phyloP scores from a whole-genome alignment of 208 protist genomes.

The Tritrichomonas foetus region DNA sequence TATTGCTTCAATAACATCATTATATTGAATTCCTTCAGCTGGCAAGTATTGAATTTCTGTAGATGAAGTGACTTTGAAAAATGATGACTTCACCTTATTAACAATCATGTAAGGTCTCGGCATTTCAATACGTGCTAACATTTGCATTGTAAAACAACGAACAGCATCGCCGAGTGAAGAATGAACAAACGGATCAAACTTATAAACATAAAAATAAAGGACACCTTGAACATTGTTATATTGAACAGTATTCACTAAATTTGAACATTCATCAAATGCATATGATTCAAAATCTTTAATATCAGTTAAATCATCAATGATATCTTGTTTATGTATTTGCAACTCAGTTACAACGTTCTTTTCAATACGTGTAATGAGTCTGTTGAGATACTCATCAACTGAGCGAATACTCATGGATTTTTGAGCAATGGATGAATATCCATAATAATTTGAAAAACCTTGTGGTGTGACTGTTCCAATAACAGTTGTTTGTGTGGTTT shows the following conservation, averaged over 20 bases:
- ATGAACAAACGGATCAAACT: neutral
- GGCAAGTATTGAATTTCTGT: neutral
- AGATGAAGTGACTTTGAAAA: neutral
- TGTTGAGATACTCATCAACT: neutral
- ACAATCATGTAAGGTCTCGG: neutral
- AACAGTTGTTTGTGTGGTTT: neutral
- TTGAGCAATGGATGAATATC: neutral
- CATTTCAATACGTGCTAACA: neutral
- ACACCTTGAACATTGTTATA: neutral
- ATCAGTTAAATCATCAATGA: neutral
- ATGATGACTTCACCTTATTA: neutral
- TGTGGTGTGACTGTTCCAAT: neutral
- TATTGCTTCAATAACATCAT: neutral
- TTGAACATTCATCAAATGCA: neutral
- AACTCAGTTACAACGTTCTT: no score
- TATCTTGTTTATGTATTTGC: neutral
- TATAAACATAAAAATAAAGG: neutral
- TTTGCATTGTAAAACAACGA: neutral
- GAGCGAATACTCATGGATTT: neutral
- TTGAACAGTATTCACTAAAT: neutral
- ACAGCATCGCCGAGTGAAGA: neutral
- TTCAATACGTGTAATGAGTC: neutral
- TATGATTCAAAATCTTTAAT: conserved; percentile 11
- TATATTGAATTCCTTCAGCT: neutral
- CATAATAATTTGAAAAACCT: neutral